Evolutionary conservation across 192 early-diverging fungal species (phyloP).

Genomic region (Coemansia pectinata): DNA sequence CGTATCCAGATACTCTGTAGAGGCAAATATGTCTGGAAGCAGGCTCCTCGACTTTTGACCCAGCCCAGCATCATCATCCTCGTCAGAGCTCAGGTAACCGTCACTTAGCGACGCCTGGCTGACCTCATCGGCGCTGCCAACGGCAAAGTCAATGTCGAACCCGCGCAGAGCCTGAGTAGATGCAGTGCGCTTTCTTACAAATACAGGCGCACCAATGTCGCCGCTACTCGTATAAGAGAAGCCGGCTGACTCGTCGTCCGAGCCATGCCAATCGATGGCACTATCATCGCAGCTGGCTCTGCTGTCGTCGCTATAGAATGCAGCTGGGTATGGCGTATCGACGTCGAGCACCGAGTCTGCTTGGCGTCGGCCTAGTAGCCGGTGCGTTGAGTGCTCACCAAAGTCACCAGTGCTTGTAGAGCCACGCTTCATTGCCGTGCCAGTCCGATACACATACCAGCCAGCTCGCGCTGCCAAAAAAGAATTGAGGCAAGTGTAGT

Average conservation of each 20-base stretch:
- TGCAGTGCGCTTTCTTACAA: conserved; percentile 37
- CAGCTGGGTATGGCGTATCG: not conserved
- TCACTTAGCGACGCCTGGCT: not conserved
- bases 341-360: conserved; percentile 1
- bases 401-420: not conserved
- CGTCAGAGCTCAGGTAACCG: conserved; percentile 7
- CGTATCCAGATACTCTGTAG: not conserved
- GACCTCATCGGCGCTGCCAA: conserved; percentile 2
- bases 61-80: not conserved
- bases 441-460: conserved; percentile 1
- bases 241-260: not conserved
- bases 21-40: not conserved
- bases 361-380: not conserved
- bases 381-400: not conserved
- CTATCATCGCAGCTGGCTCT: conserved; percentile 2
- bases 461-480: conserved; percentile 2
- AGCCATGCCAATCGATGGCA: not conserved
- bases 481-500: not conserved
- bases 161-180: conserved; percentile 44
- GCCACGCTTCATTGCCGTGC: conserved; percentile 1
- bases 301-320: not conserved
- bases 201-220: conserved; percentile 9
- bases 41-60: not conserved
- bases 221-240: not conserved
- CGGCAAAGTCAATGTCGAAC: conserved; percentile 31